Base-by-base conservation (phyloP, 2,329 filamentous ascomycete species). In the Corniculantispora saksenae region DNA sequence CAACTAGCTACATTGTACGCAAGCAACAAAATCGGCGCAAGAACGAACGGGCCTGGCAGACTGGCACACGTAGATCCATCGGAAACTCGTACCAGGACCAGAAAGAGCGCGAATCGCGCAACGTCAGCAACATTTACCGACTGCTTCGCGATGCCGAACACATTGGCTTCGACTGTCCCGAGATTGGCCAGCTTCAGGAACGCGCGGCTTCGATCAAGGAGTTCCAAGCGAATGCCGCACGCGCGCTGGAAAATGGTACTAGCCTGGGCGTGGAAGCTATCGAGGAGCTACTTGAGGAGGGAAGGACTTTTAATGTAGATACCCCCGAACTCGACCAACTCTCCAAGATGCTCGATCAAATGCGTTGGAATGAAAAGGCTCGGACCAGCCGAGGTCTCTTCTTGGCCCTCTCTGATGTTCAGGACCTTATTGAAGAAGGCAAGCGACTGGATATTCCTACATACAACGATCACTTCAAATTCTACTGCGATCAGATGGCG, bases 1-100 rank as follows among this genome's bases (percentile, higher is more conserved):
- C 95, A 69, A 95, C 92, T 73, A 94, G 91, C 75, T 99, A 96
- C 81, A 97, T 94, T 73, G 94, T 95, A 66, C 91, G 95, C 71
- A 99, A 99, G 81, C 94, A 97, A 80, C 94, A 97, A 79, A 97
- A 96, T 74, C 91, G 95, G 68, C 92, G 94, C 67, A 98, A 98
- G 79, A 97, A 91, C 77, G 94, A 97, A 73, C 95, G 93, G 74
- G 87, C 86, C 53, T 95, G 91, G 88, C 91, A 93, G 69, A 90
- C 87, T 72, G 86, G 89, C 63, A 86, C 86, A 71, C 84, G 89
- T 59, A 94, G 91, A 77, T 90, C 89, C 60, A 87, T 91, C 63
- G 81, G 82, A 21, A 80, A 71, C 68, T 69, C 79, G 2, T 76
- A 74, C 27, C 73, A 82, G 75, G 94, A 97, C 73, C 84, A 91